Evolutionary conservation across 2,329 filamentous ascomycete species (phyloP), one percentile per base, ranked within the genome.

Genomic region (Aureobasidium sp.): DNA sequence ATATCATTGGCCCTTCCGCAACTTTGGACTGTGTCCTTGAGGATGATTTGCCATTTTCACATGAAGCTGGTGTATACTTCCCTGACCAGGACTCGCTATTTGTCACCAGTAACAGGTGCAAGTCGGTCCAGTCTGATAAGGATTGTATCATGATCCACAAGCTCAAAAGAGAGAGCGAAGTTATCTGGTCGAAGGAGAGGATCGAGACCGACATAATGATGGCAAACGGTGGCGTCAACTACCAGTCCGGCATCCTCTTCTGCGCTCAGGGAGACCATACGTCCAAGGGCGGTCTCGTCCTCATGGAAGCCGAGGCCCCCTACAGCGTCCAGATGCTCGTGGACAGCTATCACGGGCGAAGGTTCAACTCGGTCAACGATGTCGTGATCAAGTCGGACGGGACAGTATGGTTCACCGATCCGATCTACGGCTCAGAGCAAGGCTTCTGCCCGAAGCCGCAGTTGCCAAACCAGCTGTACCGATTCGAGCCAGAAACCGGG

Each of bases 291-390:
- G 68, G 67, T 15, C 63, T 72, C 49, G 65, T 69, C 9, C 50
- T 66, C 14, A 67, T 47, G 50, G 33, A 53, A 62, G 66, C 27
- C 17, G 64, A 15, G 49, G 37, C 15, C 63, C 67, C 68, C 12
- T 71, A 69, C 50, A 60, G 39, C 5, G 68, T 66, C 22, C 64
- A 60, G 35, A 68, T 66, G 0, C 72, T 87, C 14, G 62, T 87
- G 17, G 83, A 83, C 66, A 84, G 82, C 69, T 87, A 76, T 68
- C 82, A 82, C 54, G 83, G 84, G 19, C 78, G 82, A 76, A 69
- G 80, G 44, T 86, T 86, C 71, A 84, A 79, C 68, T 85, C 82
- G 0, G 71, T 85, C 12, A 86, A 86, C 65, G 84, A 87, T 63
- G 76, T 82, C 0, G 76, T 78, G 1, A 68, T 83, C 57, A 77